phyloP scores from a whole-genome alignment of 768 basidiomycete genomes.

The Agrocybe praecox region DNA sequence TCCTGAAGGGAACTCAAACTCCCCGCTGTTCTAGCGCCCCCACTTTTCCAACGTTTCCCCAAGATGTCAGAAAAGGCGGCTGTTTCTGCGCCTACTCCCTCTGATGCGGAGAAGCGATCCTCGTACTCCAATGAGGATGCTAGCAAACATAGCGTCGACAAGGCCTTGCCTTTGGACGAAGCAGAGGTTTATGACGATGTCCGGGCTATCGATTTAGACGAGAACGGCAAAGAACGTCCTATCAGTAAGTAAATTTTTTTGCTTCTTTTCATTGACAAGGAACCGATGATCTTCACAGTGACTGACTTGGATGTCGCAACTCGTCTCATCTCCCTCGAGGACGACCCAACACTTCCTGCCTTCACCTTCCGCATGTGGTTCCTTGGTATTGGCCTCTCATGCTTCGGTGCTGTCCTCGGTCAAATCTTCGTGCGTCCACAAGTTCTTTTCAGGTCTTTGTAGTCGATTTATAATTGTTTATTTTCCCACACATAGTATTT shows the following conservation, averaged over 20 bases:
- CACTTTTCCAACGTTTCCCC: too few species aligned
- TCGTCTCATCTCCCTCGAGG: constrained; percentile 55
- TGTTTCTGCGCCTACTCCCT: not conserved
- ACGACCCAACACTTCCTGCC: constrained; percentile 49
- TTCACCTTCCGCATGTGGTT: constrained; percentile 62
- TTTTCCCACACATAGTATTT: constrained; percentile 40
- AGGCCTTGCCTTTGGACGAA: not conserved
- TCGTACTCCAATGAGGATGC: not conserved
- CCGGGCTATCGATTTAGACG: not conserved
- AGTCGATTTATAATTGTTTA: not conserved
- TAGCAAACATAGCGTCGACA: not conserved
- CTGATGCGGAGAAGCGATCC: not conserved
- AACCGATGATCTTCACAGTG: constrained; percentile 23
- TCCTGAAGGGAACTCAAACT: too few species aligned
- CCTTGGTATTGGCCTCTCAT: constrained; percentile 54
- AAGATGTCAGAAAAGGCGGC: not conserved
- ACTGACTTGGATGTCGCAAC: constrained; percentile 49
- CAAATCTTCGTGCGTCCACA: constrained; percentile 44
- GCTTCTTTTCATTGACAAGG: not conserved
- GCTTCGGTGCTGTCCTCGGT: constrained; percentile 55
- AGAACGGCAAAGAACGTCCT: not conserved
- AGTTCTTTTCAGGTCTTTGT: too few species aligned
- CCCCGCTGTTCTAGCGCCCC: too few species aligned
- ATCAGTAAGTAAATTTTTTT: not conserved
- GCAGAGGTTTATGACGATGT: not conserved